A percentile compares a stretch with the other conserved stretches of the same genome.
Evolutionary conservation across 768 basidiomycete genomes (phyloP).

Genomic region (Exidia glandulosa): DNA sequence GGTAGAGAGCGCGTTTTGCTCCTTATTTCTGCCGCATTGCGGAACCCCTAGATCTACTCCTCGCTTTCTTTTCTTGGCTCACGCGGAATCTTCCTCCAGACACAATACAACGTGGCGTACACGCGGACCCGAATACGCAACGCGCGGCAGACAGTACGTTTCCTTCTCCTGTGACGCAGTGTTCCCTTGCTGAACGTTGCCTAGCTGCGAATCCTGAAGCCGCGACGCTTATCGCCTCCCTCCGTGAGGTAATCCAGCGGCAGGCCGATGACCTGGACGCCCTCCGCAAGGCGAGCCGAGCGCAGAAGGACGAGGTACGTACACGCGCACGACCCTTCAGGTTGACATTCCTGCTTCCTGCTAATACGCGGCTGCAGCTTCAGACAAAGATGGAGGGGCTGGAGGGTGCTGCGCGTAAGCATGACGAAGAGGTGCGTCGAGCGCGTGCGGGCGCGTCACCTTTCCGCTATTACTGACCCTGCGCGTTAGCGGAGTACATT

Average conservation of each 20-base stretch:
- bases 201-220: constrained; percentile 44
- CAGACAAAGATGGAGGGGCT: background rate
- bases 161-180: background rate
- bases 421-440: background rate
- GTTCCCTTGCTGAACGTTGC: background rate
- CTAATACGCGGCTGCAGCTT: too few relatives aligned
- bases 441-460: background rate
- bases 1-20: too few relatives aligned
- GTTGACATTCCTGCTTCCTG: background rate
- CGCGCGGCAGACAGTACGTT: constrained; percentile 48
- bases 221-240: constrained; percentile 67
- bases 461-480: background rate
- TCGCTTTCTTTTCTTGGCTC: background rate
- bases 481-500: background rate
- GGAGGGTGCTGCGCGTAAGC: background rate
- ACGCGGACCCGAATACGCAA: constrained; percentile 54
- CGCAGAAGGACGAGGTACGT: constrained; percentile 29
- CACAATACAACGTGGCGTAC: constrained; percentile 63
- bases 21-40: background rate
- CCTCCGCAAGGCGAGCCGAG: constrained; percentile 9
- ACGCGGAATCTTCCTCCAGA: constrained; percentile 29
- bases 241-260: constrained; percentile 71
- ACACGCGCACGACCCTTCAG: background rate
- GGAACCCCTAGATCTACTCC: background rate
- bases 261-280: constrained; percentile 45